Evolutionary conservation across 176 grass and related monocot genomes (phyloP).

Genomic region (Urochloa ruziziensis): DNA sequence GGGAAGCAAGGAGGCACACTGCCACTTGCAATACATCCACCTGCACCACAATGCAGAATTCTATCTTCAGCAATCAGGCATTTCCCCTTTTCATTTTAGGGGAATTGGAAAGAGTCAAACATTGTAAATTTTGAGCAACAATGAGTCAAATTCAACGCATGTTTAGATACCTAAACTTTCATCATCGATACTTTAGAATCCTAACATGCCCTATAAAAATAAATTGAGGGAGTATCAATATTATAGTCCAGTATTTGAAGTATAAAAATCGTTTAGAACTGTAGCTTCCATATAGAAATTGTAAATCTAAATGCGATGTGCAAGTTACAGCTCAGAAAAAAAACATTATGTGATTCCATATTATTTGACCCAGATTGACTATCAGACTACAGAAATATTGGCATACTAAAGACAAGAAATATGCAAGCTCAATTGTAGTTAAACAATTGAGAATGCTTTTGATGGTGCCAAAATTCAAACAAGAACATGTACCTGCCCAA

Average conservation of each 20-base stretch:
- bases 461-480: background rate
- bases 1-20: constrained; percentile 81
- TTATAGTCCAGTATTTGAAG: background rate
- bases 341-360: background rate
- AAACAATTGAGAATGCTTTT: background rate
- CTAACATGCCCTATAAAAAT: background rate
- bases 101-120: background rate
- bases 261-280: too few species aligned
- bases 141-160: background rate
- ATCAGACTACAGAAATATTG: background rate
- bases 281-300: too few species aligned
- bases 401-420: background rate
- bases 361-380: background rate
- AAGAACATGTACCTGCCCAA: constrained; percentile 61
- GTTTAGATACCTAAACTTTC: background rate
- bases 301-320: too few species aligned
- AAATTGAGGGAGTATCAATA: background rate
- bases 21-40: constrained; percentile 54
- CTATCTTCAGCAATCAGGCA: background rate
- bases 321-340: background rate
- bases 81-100: background rate
- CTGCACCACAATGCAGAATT: constrained; percentile 22
- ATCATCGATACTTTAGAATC: background rate
- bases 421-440: background rate
- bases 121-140: background rate